Base-by-base conservation (phyloP, 2,329 filamentous ascomycete species). In the Colletotrichum sp. region DNA sequence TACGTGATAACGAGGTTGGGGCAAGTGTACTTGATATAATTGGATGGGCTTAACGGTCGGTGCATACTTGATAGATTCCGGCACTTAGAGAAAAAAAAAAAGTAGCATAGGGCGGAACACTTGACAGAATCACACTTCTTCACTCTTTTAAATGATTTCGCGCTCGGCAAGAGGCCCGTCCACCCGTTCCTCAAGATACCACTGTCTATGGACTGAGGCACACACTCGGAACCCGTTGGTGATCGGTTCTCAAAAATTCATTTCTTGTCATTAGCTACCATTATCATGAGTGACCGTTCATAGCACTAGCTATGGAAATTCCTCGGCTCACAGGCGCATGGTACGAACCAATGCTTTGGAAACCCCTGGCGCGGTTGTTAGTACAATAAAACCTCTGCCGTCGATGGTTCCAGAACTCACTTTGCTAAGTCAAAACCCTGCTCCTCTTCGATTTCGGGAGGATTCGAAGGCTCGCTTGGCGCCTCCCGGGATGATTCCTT, bases 271-370 rank as follows among this genome's bases (percentile, higher is more conserved):
- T 57, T 34, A 60, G 16, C 9, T 18, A 16, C n/a, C 55, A 18
- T n/a, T 60, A 26, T 72, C 63, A 76, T 43, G 74, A 61, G 26
- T 75, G 66, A 16, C 83, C 82, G 66, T 85, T 84, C 73, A 87
- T 80, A 8, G 86, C 84, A 32, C 82, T 85, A 24, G 85, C 84
- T 70, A 89, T 85, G 34, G 87, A 82, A 55, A 88, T 81, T 5
- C 88, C 88, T 58, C 85, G 84, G n/a, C 86, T 84, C 12, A 89
- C 86, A 2, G 88, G 88, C 52, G 91, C 90, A 78, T 93, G 92
- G 77, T 91, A 93, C 2, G 91, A 88, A 34, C 91, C 90, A 67
- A 93, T 93, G 77, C 90, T 93, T 81, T 93, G 92, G 79, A 93
- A 93, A 0, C 92, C 92, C 84, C 90, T 92, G 72, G 52, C 72